These are phyloP conservation scores for Saccharum hybrid DNA, from an alignment of 202 grass and related monocot genomes.

Conservation along the genomic window DNA sequence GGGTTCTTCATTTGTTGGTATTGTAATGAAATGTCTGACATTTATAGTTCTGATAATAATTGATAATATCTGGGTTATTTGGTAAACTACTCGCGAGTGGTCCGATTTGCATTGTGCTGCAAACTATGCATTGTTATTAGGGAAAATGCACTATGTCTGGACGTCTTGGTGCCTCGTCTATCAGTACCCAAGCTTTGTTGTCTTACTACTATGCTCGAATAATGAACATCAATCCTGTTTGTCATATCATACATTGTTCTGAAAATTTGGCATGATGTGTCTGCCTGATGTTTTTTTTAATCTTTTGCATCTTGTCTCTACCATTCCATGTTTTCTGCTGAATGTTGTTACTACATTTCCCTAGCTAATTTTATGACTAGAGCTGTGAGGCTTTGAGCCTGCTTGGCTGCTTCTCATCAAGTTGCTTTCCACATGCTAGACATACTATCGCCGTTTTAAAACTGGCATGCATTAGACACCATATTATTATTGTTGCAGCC, in stretches of 20 bases:
- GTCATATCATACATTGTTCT: conserved; percentile 8
- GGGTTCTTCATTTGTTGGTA: background rate
- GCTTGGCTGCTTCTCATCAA: background rate
- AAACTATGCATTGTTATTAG: background rate
- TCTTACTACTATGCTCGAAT: background rate
- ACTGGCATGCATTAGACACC: background rate
- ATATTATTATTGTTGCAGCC: background rate
- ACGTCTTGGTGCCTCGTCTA: background rate
- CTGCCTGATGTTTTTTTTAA: conserved; percentile 1
- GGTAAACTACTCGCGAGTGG: background rate
- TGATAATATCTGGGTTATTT: background rate
- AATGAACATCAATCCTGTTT: conserved; percentile 4
- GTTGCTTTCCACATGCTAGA: background rate
- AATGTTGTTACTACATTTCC: conserved; percentile 9
- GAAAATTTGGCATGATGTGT: background rate
- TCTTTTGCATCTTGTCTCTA: background rate
- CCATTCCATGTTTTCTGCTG: background rate
- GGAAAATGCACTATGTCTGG: background rate
- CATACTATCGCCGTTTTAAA: background rate
- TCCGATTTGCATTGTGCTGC: background rate
- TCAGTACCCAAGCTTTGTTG: background rate
- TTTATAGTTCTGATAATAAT: background rate
- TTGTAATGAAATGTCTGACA: conserved; percentile 6
- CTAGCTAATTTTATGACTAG: conserved; percentile 7
- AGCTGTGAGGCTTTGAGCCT: background rate